phyloP scores from a whole-genome alignment of 2,329 filamentous ascomycete genomes.

The Madurella mycetomatis region DNA sequence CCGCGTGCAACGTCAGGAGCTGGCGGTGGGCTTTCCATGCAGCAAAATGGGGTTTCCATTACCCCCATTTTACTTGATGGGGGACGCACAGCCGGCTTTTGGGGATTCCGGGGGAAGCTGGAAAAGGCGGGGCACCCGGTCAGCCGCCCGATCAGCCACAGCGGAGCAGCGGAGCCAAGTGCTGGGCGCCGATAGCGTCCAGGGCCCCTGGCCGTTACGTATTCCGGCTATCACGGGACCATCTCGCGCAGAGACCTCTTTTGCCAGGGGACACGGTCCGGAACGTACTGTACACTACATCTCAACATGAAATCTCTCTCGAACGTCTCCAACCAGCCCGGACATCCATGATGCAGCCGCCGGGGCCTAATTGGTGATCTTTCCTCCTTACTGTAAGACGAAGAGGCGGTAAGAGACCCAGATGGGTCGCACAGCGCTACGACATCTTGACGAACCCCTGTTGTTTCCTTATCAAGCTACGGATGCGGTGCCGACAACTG shows the following conservation, averaged over 20 bases:
- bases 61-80: constrained; percentile 31
- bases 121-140: constrained; percentile 26
- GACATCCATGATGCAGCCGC: constrained; percentile 16
- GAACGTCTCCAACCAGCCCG: constrained; percentile 16
- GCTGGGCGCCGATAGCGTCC: background rate
- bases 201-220: constrained; percentile 21
- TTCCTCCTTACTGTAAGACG: constrained; percentile 4
- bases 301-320: no score
- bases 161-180: constrained; percentile 4
- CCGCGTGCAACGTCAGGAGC: constrained; percentile 24
- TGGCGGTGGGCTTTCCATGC: background rate
- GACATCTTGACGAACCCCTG: background rate
- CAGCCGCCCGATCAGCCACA: constrained; percentile 17
- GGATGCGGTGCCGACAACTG: background rate
- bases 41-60: constrained; percentile 23
- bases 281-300: background rate
- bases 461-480: background rate
- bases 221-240: constrained; percentile 24
- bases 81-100: constrained; percentile 18
- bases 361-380: constrained; percentile 7
- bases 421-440: constrained; percentile 11
- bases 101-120: constrained; percentile 26
- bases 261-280: background rate
- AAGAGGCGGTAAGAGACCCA: constrained; percentile 22
- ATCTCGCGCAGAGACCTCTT: constrained; percentile 6